Evolutionary conservation across 805 yeast genomes (phyloP), one percentile per base, ranked within the genome.

Genomic region (Myxozyma neglecta): DNA sequence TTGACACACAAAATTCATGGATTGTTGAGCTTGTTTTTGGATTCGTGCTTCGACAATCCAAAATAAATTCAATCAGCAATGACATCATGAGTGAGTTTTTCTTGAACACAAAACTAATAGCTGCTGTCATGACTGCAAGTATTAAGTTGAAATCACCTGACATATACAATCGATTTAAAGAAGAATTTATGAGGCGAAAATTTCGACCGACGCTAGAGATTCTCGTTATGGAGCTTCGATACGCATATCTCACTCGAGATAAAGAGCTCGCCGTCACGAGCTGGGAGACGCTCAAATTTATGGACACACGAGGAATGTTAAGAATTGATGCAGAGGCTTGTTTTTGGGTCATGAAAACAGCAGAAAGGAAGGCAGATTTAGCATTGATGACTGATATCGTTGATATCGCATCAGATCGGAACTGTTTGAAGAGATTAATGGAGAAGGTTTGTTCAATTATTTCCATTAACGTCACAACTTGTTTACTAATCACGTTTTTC

Each of bases 191-290:
- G 24, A 50, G 55, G 11, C 36, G 58, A 42, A 43, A 46, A 16
- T 45, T 34, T 24, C 18, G 9, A 13, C 66, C 66, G 5, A 52
- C 66, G 13, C n/a, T 51, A 8, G 40, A 50, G 13, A 51, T 45
- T 7, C 36, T 62, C 10, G 13, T 37, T 1, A 56, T 59, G 56
- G 66, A 62, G 42, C 47, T 62, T 5, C 63, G 61, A 14, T 62
- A 35, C 36, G 57, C 61, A n/a, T 57, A 6, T 42, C 16, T 59
- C 13, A 39, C 45, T 18, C 50, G 45, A 29, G 54, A 47, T 48
- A 8, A 35, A 16, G 37, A 46, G 6, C 42, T 62, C 11, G 60
- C 64, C 7, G 13, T 13, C 7, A 48, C 45, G n/a, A 56, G 46
- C 10, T 62, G 66, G 66, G 46, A 45, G 4, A 47, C 52, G 9